Evolutionary conservation across 2,329 filamentous ascomycete species (phyloP), one percentile per base, ranked within the genome.

Genomic region (Didymella pinodella): DNA sequence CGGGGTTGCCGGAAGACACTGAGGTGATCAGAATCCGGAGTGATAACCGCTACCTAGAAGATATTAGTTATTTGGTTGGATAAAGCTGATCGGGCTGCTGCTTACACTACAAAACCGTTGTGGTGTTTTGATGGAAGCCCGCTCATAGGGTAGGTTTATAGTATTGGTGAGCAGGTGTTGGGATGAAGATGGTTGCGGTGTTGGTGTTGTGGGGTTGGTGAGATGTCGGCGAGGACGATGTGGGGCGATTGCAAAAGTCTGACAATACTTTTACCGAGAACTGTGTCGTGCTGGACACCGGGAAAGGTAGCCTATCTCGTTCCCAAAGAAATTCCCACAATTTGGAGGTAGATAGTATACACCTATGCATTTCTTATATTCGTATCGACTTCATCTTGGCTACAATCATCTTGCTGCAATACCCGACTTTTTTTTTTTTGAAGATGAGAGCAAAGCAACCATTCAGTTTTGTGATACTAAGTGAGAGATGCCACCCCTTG

Each of bases 1-100:
- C 51, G 51, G 51, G 51, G 51, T 54, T 54, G 51, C 51, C 51
- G 51, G 51, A 54, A 54, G 44, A 54, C 32, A 48, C 51, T 48
- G 52, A 55, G 38, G 18, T 20, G 52, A 57, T 41, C 40, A 51
- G 45, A 48, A 51, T 57, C 46, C 41, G 46, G 48, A 57, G 46
- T 57, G 54, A 54, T 54, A 54, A 54, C 51, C 51, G 51, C 51
- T 54, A 54, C 51, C 51, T 54, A 7, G n/a, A 32, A 29, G 34
- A 34, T 3, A 32, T 54, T 48, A 54, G 51, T 48, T 46, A 31
- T 38, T 10, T 41, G 51, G 11, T 16, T 41, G 51, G 51, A 54
- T 54, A 28, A 34, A 48, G 26, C 14, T 32, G 51, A 54, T 54
- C 51, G 25, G 51, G 51, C 41, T 38, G 16, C 32, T 18, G 12